Evolutionary conservation across 106 monocot species (phyloP).

Genomic region (Xerophyta viscosa): DNA sequence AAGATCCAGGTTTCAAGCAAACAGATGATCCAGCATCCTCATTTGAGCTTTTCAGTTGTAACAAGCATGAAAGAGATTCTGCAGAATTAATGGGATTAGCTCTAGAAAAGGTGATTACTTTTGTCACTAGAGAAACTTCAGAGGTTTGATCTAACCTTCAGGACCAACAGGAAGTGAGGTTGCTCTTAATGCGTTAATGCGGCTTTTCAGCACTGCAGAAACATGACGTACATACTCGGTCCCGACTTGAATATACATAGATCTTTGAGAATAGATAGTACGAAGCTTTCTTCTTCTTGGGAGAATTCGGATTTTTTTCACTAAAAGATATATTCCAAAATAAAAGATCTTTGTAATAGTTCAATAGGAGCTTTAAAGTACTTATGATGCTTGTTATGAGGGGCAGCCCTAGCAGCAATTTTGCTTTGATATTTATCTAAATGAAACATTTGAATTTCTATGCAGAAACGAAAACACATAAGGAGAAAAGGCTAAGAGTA

Average conservation of each 20-base stretch:
- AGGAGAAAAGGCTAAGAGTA: too few species aligned
- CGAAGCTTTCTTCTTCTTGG: slow-evolving; percentile 50
- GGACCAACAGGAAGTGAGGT: slow-evolving; percentile 24
- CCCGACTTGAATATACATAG: slow-evolving; percentile 51
- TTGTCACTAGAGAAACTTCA: background rate
- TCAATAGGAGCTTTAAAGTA: too few species aligned
- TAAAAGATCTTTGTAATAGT: too few species aligned
- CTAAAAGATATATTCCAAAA: slow-evolving; percentile 17
- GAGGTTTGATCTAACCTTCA: slow-evolving; percentile 45
- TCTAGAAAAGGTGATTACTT: background rate
- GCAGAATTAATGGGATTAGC: slow-evolving; percentile 9
- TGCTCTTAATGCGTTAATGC: slow-evolving; percentile 51
- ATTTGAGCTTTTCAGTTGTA: slow-evolving; percentile 49
- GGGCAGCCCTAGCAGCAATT: too few species aligned
- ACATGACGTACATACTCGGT: slow-evolving; percentile 58
- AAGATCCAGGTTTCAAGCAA: slow-evolving; percentile 56
- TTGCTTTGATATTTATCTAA: too few species aligned
- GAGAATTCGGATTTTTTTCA: slow-evolving; percentile 57
- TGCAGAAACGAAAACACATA: too few species aligned
- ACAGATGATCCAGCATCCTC: slow-evolving; percentile 20
- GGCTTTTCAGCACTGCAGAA: slow-evolving; percentile 47
- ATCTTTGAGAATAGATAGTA: slow-evolving; percentile 34
- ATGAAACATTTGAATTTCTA: too few species aligned
- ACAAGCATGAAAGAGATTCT: slow-evolving; percentile 52
- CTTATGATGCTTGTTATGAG: too few species aligned